phyloP scores from a whole-genome alignment of 192 early-diverging fungal species.

The Podila epicladia region DNA sequence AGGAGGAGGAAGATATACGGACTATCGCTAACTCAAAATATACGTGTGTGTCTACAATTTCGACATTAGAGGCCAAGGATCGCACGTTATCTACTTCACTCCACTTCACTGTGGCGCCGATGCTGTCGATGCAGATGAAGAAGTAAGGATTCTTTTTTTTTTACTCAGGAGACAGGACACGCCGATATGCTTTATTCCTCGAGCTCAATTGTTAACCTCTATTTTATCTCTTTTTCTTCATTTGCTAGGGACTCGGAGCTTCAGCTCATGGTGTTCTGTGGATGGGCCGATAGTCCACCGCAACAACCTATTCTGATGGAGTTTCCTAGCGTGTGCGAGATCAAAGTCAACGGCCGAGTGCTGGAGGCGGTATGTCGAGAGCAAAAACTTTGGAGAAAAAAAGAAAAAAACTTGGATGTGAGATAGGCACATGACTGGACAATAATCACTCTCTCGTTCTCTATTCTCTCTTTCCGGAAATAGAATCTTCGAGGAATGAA shows the following conservation, averaged over 20 bases:
- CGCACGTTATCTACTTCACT: constrained; percentile 25
- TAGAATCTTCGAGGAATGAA: constrained; percentile 65
- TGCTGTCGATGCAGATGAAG: constrained; percentile 28
- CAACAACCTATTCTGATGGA: constrained; percentile 43
- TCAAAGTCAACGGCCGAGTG: constrained; percentile 54
- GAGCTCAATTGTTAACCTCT: background rate
- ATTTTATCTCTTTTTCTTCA: background rate
- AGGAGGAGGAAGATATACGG: too few species aligned
- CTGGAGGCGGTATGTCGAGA: constrained; percentile 48
- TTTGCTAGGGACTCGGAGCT: constrained; percentile 23
- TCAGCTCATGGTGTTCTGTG: constrained; percentile 57
- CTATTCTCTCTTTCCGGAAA: background rate
- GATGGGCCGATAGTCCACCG: constrained; percentile 23
- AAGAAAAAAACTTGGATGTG: too few species aligned
- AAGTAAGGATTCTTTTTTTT: constrained; percentile 15
- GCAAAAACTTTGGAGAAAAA: background rate
- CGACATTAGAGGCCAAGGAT: constrained; percentile 40
- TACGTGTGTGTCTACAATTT: background rate
- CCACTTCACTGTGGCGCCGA: constrained; percentile 22
- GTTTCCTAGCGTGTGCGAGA: constrained; percentile 59
- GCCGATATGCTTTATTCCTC: too few species aligned
- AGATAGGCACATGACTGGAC: background rate
- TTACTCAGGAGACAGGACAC: background rate
- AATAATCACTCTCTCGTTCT: background rate
- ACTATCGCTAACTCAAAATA: background rate